Evolutionary conservation across 768 basidiomycete genomes (phyloP), one percentile per base, ranked within the genome.

Genomic region (Serendipita vermifera): DNA sequence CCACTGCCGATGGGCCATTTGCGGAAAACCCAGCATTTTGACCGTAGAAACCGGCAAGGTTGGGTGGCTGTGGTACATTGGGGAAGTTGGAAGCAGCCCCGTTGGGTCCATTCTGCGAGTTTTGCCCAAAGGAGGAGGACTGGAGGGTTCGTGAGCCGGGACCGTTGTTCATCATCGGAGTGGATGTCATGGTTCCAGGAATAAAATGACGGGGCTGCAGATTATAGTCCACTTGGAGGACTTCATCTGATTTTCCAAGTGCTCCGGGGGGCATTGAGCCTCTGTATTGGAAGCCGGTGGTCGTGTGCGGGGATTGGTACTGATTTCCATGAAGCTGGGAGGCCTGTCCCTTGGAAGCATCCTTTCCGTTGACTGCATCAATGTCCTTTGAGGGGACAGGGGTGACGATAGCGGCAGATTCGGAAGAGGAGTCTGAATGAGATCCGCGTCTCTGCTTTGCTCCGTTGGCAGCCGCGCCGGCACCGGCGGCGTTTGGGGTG

Each of bases 171-270:
- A n/a, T 22, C 22, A 31, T 22, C 46, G 46, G 46, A 26, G 46
- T 27, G 46, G 9, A n/a, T 9, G 46, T 31, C 22, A 51, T 51
- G 9, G 27, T 7, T 5, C 46, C 46, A 24, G 46, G 27, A 26
- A 51, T 75, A 67, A 76, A 83, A 61, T 73, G 73, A 55, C 82
- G 77, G 59, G 78, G 78, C 58, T 77, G 79, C 32, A 71, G 61
- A 68, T 72, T 73, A 67, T 81, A 85, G 59, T 85, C 82, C 62
- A 72, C 69, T 60, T 74, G 70, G 35, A 61, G 46, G 7, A n/a
- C 46, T 51, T 51, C 46, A 9, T 51, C 46, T 51, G 46, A 29
- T 51, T 51, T 51, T 22, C 46, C 46, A 7, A 26, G 9, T 9
- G 9, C 40, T 9, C 14, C 40, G n/a, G 46, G 24, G n/a, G 46